Conservation (phyloP, 2,329 filamentous ascomycete genomes). For the Sporothrix variecibatus region DNA sequence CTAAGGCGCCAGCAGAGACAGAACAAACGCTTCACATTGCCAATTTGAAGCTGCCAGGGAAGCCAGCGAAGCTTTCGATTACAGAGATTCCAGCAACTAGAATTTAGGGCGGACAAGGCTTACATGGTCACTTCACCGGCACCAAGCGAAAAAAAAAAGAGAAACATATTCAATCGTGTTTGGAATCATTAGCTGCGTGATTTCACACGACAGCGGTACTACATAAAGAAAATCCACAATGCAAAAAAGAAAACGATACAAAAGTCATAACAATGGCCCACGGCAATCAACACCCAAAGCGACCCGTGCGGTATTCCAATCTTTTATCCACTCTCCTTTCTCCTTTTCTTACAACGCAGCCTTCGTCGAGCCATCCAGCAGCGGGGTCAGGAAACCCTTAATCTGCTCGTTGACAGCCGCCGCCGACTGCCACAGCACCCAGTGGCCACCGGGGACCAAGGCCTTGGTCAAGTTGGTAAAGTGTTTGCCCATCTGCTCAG, state of each 20-base stretch:
- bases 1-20: not conserved
- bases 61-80: not conserved
- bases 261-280: not conserved
- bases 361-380: conserved; percentile 39
- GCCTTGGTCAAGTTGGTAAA: conserved; percentile 65
- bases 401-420: conserved; percentile 70
- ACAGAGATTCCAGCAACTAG: not conserved
- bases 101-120: not conserved
- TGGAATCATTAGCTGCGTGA: conserved; percentile 10
- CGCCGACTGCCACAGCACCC: conserved; percentile 76
- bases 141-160: too few species aligned
- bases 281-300: not conserved
- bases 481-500: conserved; percentile 67
- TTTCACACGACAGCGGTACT: not conserved
- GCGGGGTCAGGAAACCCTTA: conserved; percentile 64
- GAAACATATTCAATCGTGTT: not conserved
- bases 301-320: not conserved
- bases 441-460: conserved; percentile 73
- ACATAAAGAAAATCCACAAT: not conserved
- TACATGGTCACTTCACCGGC: not conserved
- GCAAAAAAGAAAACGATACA: not conserved
- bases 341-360: conserved; percentile 40
- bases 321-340: not conserved
- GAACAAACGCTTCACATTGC: too few species aligned
- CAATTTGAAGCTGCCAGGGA: not conserved